Base-by-base conservation (phyloP, 345 rosid genomes). In the Passiflora organensis region DNA sequence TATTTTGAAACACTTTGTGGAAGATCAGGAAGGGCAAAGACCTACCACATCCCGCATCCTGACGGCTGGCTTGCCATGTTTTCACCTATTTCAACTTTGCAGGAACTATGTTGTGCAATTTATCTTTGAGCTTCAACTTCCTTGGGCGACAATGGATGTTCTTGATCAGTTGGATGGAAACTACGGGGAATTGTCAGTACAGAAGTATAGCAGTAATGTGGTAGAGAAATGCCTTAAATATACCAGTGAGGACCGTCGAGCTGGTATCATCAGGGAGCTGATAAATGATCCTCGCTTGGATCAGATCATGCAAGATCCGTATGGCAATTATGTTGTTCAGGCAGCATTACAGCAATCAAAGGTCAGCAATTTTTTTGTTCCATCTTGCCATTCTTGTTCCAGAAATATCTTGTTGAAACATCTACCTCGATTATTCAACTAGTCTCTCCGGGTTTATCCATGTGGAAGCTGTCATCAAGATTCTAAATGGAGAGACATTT, bases 141-240 rank as follows among this genome's bases (percentile, higher is more conserved):
- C 82, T 6, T 75, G 78, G 80, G 95, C 86, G 21, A 61, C 63
- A 13, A 54, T 47, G 19, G 66, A 75, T 54, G 80, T 83, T 53
- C 77, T 85, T 19, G 76, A 81, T 58, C 86, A 76, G 49, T 58
- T 89, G 72, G 76, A 75, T 69, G 95, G 95, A 37, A 79, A 72
- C 60, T 85, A 71, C 58, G 84, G 81, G n/a, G 89, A 76, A 64
- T 74, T 89, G 58, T 78, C 96, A 9, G 70, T 85, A 86, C 93
- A 81, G 78, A 89, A 89, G 60, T 89, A 85, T 62, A 81, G 95
- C 74, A 89, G 96, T 73, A 89, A 89, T 48, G 96, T 89, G 53
- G 95, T 89, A 28, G 96, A 89, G 76, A 85, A 78, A 63, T 89
- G 95, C 65, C 67, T 89, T 56, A 75, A 74, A 67, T 69, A 74